Percentiles rank a stretch among this genome's conserved stretches.
Evolutionary conservation across 1,284 basidiomycete genomes (phyloP).

Genomic region (Heliocybe sulcata): DNA sequence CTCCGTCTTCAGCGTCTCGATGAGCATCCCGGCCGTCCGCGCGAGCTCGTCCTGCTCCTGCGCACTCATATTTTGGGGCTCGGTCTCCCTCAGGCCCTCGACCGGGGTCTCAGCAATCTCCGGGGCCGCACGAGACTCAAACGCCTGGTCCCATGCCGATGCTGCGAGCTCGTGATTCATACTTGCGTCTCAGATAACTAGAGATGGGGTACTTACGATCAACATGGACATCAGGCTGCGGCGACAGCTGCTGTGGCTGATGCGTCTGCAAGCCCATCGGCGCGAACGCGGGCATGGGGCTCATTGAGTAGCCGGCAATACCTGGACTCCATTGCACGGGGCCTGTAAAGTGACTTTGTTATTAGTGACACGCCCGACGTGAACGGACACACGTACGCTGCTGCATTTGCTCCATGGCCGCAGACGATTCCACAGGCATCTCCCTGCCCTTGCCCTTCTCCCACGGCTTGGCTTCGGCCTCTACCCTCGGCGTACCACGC

Average conservation of each 20-base stretch:
- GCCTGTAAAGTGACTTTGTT: constrained; percentile 11
- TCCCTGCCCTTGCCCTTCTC: not conserved
- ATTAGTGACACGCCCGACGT: not conserved
- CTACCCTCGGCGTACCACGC: constrained; percentile 5
- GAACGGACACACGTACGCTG: not conserved
- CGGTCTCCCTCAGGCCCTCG: constrained; percentile 1
- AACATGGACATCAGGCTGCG: constrained; percentile 18
- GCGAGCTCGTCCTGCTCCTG: constrained; percentile 62
- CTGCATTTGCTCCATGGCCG: not conserved
- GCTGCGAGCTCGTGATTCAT: constrained; percentile 20
- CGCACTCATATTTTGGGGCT: constrained; percentile 4
- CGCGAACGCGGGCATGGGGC: constrained; percentile 27
- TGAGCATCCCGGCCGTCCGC: constrained; percentile 63
- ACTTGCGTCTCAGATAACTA: not conserved
- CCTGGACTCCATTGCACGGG: constrained; percentile 29
- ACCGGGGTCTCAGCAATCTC: not conserved
- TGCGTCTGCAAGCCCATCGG: constrained; percentile 19
- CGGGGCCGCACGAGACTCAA: constrained; percentile 39
- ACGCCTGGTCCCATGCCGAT: constrained; percentile 55
- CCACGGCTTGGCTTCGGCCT: not conserved
- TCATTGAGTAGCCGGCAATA: constrained; percentile 25
- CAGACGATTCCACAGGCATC: not conserved
- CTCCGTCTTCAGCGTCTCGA: constrained; percentile 63
- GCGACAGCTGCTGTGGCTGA: constrained; percentile 22
- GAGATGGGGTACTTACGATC: constrained; percentile 24